These are phyloP conservation scores for Ilex asprella DNA, from an alignment of 257 asterid species.

Conservation along the genomic window DNA sequence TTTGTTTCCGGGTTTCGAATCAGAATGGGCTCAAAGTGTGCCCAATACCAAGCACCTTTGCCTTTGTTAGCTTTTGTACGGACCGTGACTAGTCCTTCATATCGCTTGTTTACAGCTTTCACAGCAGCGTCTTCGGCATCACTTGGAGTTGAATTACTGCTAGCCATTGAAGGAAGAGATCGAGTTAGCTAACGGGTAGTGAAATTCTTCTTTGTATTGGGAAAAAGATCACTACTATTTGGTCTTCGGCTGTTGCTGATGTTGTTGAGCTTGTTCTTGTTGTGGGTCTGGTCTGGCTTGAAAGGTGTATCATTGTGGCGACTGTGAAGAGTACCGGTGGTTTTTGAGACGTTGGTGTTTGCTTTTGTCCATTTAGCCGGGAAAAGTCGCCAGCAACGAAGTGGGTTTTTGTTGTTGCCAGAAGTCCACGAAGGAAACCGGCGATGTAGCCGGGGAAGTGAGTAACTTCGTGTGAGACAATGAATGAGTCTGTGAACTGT, in stretches of 20 bases:
- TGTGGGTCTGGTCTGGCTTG: constrained; percentile 5
- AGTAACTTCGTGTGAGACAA: neutral
- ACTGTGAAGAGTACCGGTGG: constrained; percentile 1
- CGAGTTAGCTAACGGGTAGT: neutral
- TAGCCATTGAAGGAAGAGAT: constrained; percentile 31
- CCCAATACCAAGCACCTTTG: constrained; percentile 99
- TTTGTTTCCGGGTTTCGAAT: constrained; percentile 52
- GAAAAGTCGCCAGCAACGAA: constrained; percentile 1
- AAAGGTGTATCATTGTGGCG: constrained; percentile 36
- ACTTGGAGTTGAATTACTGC: constrained; percentile 22
- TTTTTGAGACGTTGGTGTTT: neutral
- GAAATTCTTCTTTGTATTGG: neutral
- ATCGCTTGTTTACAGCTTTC: constrained; percentile 58
- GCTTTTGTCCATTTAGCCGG: constrained; percentile 7
- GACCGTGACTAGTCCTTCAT: constrained; percentile 59
- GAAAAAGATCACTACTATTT: neutral
- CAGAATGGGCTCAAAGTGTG: constrained; percentile 79
- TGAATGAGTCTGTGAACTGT: constrained; percentile 7
- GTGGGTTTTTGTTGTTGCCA: constrained; percentile 16
- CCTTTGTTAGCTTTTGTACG: constrained; percentile 84
- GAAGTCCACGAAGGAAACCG: constrained; percentile 26
- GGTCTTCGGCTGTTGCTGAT: constrained; percentile 7
- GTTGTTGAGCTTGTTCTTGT: constrained; percentile 18
- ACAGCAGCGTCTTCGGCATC: constrained; percentile 50
- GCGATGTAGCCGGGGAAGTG: constrained; percentile 22